A percentile compares a stretch with the other conserved stretches of the same genome.
These are phyloP conservation scores for Pseudocercospora macadamiae DNA, from an alignment of 2,329 filamentous ascomycete genomes.

Conservation along the genomic window DNA sequence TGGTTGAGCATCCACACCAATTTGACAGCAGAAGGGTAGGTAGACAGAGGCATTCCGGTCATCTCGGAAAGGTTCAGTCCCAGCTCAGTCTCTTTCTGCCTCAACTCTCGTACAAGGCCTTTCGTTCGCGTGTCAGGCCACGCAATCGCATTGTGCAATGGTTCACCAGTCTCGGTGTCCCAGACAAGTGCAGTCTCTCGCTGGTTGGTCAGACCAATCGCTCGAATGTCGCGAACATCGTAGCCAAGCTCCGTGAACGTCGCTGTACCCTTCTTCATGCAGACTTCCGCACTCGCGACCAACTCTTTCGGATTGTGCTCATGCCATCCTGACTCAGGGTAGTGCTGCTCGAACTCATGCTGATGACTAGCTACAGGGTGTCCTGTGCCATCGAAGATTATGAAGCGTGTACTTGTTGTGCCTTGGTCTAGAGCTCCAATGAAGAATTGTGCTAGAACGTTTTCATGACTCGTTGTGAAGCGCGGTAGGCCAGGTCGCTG, in stretches of 20 bases:
- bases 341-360: slow-evolving; percentile 82
- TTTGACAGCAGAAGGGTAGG: slow-evolving; percentile 86
- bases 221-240: slow-evolving; percentile 68
- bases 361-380: slow-evolving; percentile 81
- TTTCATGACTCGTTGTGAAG: slow-evolving; percentile 40
- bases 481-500: slow-evolving; percentile 33
- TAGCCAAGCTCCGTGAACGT: slow-evolving; percentile 72
- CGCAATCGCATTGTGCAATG: slow-evolving; percentile 81
- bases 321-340: slow-evolving; percentile 87
- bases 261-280: slow-evolving; percentile 75
- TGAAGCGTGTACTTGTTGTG: slow-evolving; percentile 84
- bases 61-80: slow-evolving; percentile 61
- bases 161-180: slow-evolving; percentile 78
- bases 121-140: slow-evolving; percentile 88
- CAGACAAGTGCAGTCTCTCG: slow-evolving; percentile 85
- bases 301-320: slow-evolving; percentile 84
- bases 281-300: slow-evolving; percentile 72
- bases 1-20: slow-evolving; percentile 82
- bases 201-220: slow-evolving; percentile 87
- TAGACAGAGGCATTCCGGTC: slow-evolving; percentile 82
- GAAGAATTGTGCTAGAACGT: slow-evolving; percentile 55
- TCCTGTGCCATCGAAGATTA: slow-evolving; percentile 82
- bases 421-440: slow-evolving; percentile 90
- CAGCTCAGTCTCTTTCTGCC: slow-evolving; percentile 67
- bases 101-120: slow-evolving; percentile 75